Base-by-base conservation (phyloP, 169 alveolate species). In the Cystoisospora suis region DNA sequence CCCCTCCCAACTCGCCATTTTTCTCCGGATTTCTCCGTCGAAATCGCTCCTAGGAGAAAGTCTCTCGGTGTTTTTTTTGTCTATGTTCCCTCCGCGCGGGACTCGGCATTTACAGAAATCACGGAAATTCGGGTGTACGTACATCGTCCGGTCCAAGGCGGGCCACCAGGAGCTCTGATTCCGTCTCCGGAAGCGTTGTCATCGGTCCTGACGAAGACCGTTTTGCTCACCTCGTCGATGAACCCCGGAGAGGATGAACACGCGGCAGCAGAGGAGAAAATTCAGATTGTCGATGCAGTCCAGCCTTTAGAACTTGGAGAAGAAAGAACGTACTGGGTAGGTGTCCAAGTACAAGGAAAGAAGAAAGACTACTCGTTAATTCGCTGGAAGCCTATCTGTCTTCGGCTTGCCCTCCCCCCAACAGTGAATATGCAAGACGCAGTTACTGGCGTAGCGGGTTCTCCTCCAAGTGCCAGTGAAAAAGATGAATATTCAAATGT, bases 121-220 rank as follows among this genome's bases (percentile, higher is more conserved):
- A 86, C 83, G 29, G 77, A 69, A 32, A 42, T 86, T n/a, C 49
- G 91, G 75, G 91, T 86, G 72, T 86, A 69, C 40, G 86, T 86
- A 45, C 91, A 69, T 75, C 91, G 91, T 40, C 91, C 91, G 42
- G 47, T 46, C 45, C n/a, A 53, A 17, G 91, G 85, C 45, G 91
- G 91, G 45, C 91, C 91, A 47, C 85, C 85, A 36, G 72, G 53
- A 58, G 29, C 45, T n/a, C 75, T 86, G 56, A n/a, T 40, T 45
- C 91, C 91, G 38, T 47, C 83, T 6, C 59, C 91, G 3, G 91
- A 17, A 4, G 58, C 49, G 27, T 44, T 86, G 75, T 61, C 80
- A 6, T n/a, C 56, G 32, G 91, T 69, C 42, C n/a, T 86, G 65
- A 49, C 61, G 86, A 46, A 61, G 38, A 77, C 46, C 0, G 91